Evolutionary conservation across 2,329 filamentous ascomycete species (phyloP).

Genomic region (Talaromyces pinophilus): DNA sequence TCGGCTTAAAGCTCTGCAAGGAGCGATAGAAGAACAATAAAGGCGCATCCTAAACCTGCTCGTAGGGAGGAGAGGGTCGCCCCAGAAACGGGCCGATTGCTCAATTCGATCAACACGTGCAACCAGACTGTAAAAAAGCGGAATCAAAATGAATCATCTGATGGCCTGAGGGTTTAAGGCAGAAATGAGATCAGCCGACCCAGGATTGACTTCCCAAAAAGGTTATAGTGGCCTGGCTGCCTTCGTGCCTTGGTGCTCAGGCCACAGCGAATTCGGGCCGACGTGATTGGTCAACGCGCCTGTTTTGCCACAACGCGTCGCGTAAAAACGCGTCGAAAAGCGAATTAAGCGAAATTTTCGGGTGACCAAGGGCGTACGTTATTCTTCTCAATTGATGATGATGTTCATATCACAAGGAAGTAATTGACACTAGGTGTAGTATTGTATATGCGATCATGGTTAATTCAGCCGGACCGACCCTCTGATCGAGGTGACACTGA

Average conservation of each 20-base stretch:
- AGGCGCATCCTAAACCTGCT: neutral
- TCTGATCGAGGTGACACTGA: constrained; percentile 1
- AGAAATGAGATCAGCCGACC: constrained; percentile 13
- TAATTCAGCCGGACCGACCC: neutral
- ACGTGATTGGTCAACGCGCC: constrained; percentile 14
- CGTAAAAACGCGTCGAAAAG: constrained; percentile 7
- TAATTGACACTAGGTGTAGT: neutral
- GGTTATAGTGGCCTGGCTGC: constrained; percentile 18
- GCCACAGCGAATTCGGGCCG: neutral
- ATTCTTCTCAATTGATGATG: neutral
- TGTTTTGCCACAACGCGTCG: constrained; percentile 7
- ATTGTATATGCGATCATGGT: neutral
- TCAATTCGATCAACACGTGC: neutral
- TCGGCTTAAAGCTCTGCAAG: neutral
- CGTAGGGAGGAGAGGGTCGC: neutral
- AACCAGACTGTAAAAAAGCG: neutral
- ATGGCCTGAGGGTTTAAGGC: neutral
- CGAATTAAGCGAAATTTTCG: constrained; percentile 3
- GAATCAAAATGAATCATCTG: neutral
- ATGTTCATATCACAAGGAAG: neutral
- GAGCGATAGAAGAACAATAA: neutral
- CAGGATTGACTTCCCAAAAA: constrained; percentile 13
- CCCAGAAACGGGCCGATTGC: neutral
- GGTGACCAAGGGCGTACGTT: neutral
- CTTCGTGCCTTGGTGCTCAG: constrained; percentile 22